phyloP scores from a whole-genome alignment of 345 rosid species.

The Schrenkiella parvula region DNA sequence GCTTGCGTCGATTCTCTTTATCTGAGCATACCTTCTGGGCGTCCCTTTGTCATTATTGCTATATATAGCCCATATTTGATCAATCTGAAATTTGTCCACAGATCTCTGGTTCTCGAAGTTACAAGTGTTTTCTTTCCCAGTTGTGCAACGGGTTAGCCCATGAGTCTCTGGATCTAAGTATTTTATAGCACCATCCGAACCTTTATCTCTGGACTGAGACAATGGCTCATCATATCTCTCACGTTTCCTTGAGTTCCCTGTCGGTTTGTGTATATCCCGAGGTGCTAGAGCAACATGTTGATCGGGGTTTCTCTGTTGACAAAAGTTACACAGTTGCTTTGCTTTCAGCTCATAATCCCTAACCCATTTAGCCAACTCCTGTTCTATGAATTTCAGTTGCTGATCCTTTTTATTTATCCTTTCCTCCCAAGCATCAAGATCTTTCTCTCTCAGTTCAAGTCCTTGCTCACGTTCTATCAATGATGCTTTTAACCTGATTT shows the following conservation, averaged over 20 bases:
- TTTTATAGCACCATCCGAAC: neutral
- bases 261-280: neutral
- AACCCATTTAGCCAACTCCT: conserved; percentile 6
- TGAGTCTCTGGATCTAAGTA: conserved; percentile 7
- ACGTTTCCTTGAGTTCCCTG: conserved; percentile 3
- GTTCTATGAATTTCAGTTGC: neutral
- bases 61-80: conserved; percentile 51
- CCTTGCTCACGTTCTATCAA: conserved; percentile 13
- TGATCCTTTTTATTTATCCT: conserved; percentile 13
- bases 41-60: conserved; percentile 31
- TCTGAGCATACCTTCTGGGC: conserved; percentile 46
- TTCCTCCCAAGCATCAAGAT: conserved; percentile 11
- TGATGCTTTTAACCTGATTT: conserved; percentile 19
- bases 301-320: conserved; percentile 10
- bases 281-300: conserved; percentile 20
- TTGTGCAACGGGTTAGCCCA: conserved; percentile 10
- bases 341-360: conserved; percentile 23
- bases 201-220: conserved; percentile 22
- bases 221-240: conserved; percentile 26
- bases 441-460: conserved; percentile 27
- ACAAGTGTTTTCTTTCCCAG: conserved; percentile 4
- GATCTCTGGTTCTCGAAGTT: conserved; percentile 41
- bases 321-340: conserved; percentile 3
- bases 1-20: conserved; percentile 34
- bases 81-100: conserved; percentile 37